Evolutionary conservation across 1,139 yeast genomes (phyloP).

Genomic region (Torulaspora globosa): DNA sequence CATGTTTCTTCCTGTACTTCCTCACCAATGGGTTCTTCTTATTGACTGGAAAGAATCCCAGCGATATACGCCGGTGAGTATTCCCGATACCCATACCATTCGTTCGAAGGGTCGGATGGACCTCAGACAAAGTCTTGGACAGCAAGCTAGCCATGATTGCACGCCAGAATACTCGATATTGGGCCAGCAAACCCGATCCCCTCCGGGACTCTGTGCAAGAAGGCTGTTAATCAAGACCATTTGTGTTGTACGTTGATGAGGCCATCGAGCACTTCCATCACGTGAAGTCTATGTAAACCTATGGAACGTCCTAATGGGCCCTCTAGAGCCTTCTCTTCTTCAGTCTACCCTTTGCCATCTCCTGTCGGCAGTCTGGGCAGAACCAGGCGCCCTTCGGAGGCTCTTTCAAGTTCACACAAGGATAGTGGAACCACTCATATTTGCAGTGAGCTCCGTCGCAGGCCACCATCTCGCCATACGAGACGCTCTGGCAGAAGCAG

Average conservation of each 20-base stretch:
- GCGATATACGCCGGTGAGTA: slow-evolving; percentile 43
- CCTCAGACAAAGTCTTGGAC: slow-evolving; percentile 34
- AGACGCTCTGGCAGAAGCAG: slow-evolving; percentile 65
- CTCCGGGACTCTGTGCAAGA: neutral
- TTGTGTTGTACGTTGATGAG: slow-evolving; percentile 1
- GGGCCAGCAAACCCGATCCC: neutral
- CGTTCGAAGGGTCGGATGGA: slow-evolving; percentile 38
- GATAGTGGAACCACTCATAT: slow-evolving; percentile 74
- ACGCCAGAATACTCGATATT: neutral
- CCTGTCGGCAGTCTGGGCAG: slow-evolving; percentile 56
- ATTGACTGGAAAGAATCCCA: slow-evolving; percentile 65
- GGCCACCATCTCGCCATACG: slow-evolving; percentile 76
- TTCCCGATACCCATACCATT: slow-evolving; percentile 42
- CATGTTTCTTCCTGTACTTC: slow-evolving; percentile 42
- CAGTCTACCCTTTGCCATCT: slow-evolving; percentile 29
- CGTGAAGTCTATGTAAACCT: neutral
- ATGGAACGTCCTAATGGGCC: neutral
- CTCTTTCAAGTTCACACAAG: slow-evolving; percentile 63
- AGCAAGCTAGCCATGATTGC: slow-evolving; percentile 26
- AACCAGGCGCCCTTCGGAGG: slow-evolving; percentile 75
- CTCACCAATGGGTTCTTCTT: slow-evolving; percentile 63
- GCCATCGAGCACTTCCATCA: slow-evolving; percentile 1
- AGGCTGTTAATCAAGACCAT: neutral
- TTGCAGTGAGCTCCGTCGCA: slow-evolving; percentile 71
- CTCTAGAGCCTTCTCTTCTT: slow-evolving; percentile 20